Evolutionary conservation across 148 eudicot species (phyloP).

Genomic region (Vaccinium darrowii): DNA sequence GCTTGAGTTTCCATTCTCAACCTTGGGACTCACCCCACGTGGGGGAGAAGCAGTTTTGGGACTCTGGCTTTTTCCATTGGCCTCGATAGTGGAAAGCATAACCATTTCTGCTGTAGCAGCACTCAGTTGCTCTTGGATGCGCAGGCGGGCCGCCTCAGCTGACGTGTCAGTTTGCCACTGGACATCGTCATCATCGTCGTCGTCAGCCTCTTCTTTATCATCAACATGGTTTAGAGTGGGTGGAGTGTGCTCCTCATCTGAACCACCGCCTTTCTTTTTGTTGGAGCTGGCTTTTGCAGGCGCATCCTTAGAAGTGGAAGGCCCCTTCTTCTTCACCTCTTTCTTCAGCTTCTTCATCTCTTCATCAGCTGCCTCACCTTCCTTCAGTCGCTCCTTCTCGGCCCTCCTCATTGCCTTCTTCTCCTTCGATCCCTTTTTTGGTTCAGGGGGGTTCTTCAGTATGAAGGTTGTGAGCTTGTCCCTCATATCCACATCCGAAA

Average conservation of each 20-base stretch:
- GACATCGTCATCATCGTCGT: constrained; percentile 35
- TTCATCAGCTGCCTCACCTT: constrained; percentile 84
- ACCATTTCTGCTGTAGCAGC: constrained; percentile 85
- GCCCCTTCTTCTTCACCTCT: constrained; percentile 58
- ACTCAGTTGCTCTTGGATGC: constrained; percentile 75
- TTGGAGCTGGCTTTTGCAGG: constrained; percentile 35
- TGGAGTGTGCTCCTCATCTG: constrained; percentile 61
- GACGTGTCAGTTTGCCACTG: constrained; percentile 87
- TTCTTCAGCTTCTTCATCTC: constrained; percentile 70
- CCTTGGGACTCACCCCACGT: constrained; percentile 21
- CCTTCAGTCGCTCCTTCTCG: constrained; percentile 79
- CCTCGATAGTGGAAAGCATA: constrained; percentile 53
- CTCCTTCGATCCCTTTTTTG: constrained; percentile 62
- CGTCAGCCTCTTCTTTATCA: constrained; percentile 40
- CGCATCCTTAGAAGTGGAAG: constrained; percentile 40
- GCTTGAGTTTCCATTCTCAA: constrained; percentile 20
- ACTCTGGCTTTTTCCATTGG: neutral
- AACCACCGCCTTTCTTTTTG: constrained; percentile 61
- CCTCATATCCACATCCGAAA: constrained; percentile 88
- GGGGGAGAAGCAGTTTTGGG: constrained; percentile 18
- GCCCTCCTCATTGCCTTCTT: constrained; percentile 81
- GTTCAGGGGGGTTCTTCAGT: constrained; percentile 78
- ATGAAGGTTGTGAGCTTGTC: constrained; percentile 82
- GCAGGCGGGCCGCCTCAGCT: constrained; percentile 56
- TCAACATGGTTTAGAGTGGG: constrained; percentile 49